Conservation (phyloP, 495 filamentous ascomycete species). For the Massariosphaeria phaeospora region DNA sequence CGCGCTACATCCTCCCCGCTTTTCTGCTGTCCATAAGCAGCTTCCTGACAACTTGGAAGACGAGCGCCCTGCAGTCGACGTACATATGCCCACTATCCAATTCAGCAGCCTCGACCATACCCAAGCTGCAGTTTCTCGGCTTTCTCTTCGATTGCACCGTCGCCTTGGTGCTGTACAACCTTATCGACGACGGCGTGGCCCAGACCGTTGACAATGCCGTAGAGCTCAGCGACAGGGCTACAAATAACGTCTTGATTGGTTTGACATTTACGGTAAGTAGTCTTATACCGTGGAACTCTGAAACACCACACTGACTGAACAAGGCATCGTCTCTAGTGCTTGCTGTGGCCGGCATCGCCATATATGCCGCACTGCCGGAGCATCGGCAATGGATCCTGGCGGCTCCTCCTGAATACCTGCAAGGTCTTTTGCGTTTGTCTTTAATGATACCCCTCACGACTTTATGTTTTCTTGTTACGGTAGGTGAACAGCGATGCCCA, state of each 20-base stretch:
- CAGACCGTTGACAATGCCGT: neutral
- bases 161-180: constrained; percentile 12
- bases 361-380: constrained; percentile 17
- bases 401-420: constrained; percentile 9
- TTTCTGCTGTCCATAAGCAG: constrained; percentile 26
- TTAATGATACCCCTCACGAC: constrained; percentile 23
- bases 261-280: constrained; percentile 31
- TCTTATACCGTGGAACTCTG: neutral
- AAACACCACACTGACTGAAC: neutral
- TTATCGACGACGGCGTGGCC: constrained; percentile 9
- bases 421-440: constrained; percentile 11
- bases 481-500: constrained; percentile 20
- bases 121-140: constrained; percentile 28
- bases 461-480: constrained; percentile 31
- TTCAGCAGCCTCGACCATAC: constrained; percentile 8
- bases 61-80: constrained; percentile 23
- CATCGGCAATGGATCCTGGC: constrained; percentile 29
- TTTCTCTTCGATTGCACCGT: constrained; percentile 27
- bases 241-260: constrained; percentile 22
- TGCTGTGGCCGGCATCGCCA: constrained; percentile 6
- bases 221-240: neutral
- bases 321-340: constrained; percentile 20
- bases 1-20: constrained; percentile 26
- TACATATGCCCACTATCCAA: constrained; percentile 34
- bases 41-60: constrained; percentile 13